Base-by-base conservation (phyloP, 164 flowering plant species). In the Houttuynia cordata region DNA sequence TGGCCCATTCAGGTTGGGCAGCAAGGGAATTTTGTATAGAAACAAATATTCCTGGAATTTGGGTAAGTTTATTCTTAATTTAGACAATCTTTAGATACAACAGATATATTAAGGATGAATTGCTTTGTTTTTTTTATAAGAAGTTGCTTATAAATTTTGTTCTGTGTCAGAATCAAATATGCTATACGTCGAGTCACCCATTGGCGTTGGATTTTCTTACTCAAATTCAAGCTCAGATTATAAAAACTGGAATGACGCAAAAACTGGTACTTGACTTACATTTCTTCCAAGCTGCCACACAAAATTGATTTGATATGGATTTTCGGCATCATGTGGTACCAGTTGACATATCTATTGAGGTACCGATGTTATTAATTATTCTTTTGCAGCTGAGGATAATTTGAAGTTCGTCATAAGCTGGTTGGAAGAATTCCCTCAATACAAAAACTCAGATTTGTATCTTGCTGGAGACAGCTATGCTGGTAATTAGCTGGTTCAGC, bases 191-290 rank as follows among this genome's bases (percentile, higher is more conserved):
- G 83, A 80, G 67, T 67, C 73, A 10, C 81, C 83, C 0, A 70
- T 74, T 51, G 80, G 80, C 53, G 81, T 78, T 21, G 83, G 83
- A 15, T 78, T 74, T 74, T 78, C 81, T 14, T 77, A 77, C 69
- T 75, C 79, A 17, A 75, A 77, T 50, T 73, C 79, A 21, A 75
- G 81, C 59, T 60, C 66, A 50, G 40, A 77, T 50, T 73, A 77
- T 59, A 57, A 62, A 2, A 0, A 15, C 1, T 77, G 83, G 83
- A 77, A 77, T 20, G 79, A 77, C 49, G 76, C 77, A 2, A 40
- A 0, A 8, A 76, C 80, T 9, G 80, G 83, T 73, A 47, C 3
- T 54, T 42, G n/a, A n/a, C n/a, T n/a, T n/a, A n/a, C n/a, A n/a
- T n/a, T n/a, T n/a, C n/a, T n/a, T n/a, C n/a, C n/a, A n/a, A n/a